A percentile compares a stretch with the other conserved stretches of the same genome.
Evolutionary conservation across 2,329 filamentous ascomycete genomes (phyloP).

Genomic region (Cladosporium sp.): DNA sequence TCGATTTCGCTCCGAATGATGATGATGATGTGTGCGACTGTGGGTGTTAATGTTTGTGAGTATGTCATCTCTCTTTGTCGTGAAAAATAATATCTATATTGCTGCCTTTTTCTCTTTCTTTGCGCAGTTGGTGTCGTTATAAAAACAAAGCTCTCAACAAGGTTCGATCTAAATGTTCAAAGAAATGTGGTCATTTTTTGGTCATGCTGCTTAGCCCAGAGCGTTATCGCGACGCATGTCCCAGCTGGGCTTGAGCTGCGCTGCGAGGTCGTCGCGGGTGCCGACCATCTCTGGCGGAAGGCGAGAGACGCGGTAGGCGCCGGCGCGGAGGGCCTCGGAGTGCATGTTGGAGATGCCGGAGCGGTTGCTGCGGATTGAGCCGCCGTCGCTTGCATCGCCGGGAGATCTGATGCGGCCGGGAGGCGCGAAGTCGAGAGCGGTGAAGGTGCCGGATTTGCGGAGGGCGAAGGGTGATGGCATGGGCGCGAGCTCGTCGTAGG

Average conservation of each 20-base stretch:
- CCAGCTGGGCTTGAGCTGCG: constrained; percentile 54
- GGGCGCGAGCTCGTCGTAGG: constrained; percentile 78
- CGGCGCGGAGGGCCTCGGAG: constrained; percentile 67
- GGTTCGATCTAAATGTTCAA: background rate
- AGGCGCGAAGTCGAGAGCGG: constrained; percentile 73
- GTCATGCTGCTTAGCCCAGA: background rate
- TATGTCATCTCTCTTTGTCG: too few relatives aligned
- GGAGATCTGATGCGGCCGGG: constrained; percentile 66
- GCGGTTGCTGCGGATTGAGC: constrained; percentile 61
- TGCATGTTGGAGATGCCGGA: constrained; percentile 71
- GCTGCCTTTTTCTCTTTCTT: too few relatives aligned
- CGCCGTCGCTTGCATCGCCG: constrained; percentile 40
- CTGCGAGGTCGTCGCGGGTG: constrained; percentile 62
- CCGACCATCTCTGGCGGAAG: constrained; percentile 79
- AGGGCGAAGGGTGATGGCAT: constrained; percentile 84
- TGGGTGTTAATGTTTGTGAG: too few relatives aligned
- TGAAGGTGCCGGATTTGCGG: constrained; percentile 74
- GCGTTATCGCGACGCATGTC: constrained; percentile 37
- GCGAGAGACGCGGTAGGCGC: constrained; percentile 80
- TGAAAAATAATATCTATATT: too few relatives aligned
- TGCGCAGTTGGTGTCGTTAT: background rate
- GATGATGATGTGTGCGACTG: too few relatives aligned
- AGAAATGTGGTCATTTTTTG: background rate
- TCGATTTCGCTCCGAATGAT: too few relatives aligned
- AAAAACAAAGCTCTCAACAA: background rate